Evolutionary conservation across 352 stramenopile species (phyloP).

Genomic region (Paralagenidium karlingii): DNA sequence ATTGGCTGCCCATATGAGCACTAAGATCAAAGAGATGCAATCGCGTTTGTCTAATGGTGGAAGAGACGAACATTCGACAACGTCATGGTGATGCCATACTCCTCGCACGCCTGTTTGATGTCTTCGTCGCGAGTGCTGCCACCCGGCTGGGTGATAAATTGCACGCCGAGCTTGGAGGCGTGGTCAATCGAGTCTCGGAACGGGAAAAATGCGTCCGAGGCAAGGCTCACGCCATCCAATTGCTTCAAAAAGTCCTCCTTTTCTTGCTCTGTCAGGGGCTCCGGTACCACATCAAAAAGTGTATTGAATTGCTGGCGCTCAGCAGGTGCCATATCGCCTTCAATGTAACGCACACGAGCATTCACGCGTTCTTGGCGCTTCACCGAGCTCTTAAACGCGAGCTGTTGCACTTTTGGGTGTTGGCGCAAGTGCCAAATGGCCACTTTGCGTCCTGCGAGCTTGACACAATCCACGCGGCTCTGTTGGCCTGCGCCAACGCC

Average conservation of each 20-base stretch:
- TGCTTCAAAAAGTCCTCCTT: conserved; percentile 92
- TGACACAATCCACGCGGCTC: conserved; percentile 98
- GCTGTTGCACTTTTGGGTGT: conserved; percentile 91
- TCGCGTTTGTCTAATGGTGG: too few species aligned
- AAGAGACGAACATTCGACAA: conserved; percentile 98
- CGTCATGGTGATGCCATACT: conserved; percentile 99
- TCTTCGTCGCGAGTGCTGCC: conserved; percentile 80
- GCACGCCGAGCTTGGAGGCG: conserved; percentile 90
- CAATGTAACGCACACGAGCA: conserved; percentile 98
- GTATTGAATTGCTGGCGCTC: conserved; percentile 93
- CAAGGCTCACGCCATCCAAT: conserved; percentile 88
- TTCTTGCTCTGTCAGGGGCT: conserved; percentile 88
- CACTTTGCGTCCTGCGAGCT: conserved; percentile 97
- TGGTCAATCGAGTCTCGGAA: conserved; percentile 99
- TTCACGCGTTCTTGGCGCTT: conserved; percentile 99
- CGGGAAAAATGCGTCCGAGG: conserved; percentile 99
- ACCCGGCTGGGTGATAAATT: conserved; percentile 95
- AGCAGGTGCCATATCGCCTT: conserved; percentile 95
- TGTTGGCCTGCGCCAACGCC: conserved; percentile 99
- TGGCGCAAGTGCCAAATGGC: conserved; percentile 97
- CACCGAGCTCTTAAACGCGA: conserved; percentile 95
- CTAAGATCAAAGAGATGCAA: too few species aligned
- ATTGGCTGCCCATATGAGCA: too few species aligned
- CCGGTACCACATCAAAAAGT: conserved; percentile 90
- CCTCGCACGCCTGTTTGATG: conserved; percentile 90